A percentile compares a stretch with the other conserved stretches of the same genome.
These are phyloP conservation scores for Coprinopsis strossmayeri DNA, from an alignment of 768 basidiomycete species.

Conservation along the genomic window DNA sequence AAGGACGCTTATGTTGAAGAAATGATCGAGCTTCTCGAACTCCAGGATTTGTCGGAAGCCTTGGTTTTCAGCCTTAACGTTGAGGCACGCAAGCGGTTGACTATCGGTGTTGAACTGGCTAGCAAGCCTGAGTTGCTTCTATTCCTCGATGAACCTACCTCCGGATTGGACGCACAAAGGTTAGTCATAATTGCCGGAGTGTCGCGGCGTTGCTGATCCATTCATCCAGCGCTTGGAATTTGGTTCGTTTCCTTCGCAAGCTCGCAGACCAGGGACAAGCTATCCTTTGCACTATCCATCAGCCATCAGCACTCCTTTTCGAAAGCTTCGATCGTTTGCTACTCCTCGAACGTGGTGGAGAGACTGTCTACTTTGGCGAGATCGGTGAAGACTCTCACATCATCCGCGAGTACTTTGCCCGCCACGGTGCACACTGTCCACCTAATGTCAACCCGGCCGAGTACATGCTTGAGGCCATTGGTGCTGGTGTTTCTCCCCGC, in stretches of 20 bases:
- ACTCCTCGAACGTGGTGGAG: slow-evolving; percentile 69
- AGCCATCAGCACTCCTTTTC: slow-evolving; percentile 81
- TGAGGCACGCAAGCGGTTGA: slow-evolving; percentile 77
- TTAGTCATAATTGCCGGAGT: slow-evolving; percentile 28
- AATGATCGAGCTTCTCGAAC: slow-evolving; percentile 76
- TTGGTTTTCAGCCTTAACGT: slow-evolving; percentile 64
- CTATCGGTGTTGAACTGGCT: slow-evolving; percentile 88
- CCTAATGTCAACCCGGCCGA: slow-evolving; percentile 66
- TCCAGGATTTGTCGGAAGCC: slow-evolving; percentile 80
- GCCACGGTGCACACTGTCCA: slow-evolving; percentile 69
- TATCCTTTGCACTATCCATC: slow-evolving; percentile 88
- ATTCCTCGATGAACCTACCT: slow-evolving; percentile 53
- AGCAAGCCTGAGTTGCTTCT: slow-evolving; percentile 78
- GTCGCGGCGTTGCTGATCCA: no score
- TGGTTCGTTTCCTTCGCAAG: slow-evolving; percentile 76
- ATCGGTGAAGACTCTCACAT: slow-evolving; percentile 69
- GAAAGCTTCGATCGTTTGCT: slow-evolving; percentile 76
- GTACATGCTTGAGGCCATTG: slow-evolving; percentile 13
- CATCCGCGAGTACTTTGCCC: slow-evolving; percentile 71
- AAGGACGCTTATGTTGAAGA: slow-evolving; percentile 79
- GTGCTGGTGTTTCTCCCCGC: slow-evolving; percentile 42
- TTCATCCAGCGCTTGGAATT: slow-evolving; percentile 69
- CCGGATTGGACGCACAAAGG: slow-evolving; percentile 40
- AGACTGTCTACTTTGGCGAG: slow-evolving; percentile 92
- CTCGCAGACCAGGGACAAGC: slow-evolving; percentile 83